A percentile compares a stretch with the other conserved stretches of the same genome.
These are phyloP conservation scores for Hypoxylon sp. DNA, from an alignment of 2,329 filamentous ascomycete species.

Conservation along the genomic window DNA sequence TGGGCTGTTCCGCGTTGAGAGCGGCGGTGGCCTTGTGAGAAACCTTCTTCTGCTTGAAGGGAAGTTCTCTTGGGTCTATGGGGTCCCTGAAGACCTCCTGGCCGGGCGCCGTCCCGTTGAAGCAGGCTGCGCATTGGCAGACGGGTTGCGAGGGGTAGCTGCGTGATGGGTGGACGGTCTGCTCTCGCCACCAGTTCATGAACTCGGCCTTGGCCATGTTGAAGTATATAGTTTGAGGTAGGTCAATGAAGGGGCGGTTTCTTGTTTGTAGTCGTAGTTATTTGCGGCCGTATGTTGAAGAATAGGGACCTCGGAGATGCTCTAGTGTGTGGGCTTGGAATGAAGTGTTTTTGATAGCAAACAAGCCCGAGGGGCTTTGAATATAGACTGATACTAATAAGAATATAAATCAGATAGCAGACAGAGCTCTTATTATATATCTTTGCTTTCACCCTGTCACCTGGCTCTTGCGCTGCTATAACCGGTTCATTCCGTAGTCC, in stretches of 20 bases:
- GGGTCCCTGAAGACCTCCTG: constrained; percentile 37
- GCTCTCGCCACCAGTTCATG: constrained; percentile 45
- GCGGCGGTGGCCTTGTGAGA: constrained; percentile 1
- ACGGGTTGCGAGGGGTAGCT: constrained; percentile 36
- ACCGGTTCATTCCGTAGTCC: constrained; percentile 33
- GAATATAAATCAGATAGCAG: neutral
- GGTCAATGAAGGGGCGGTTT: neutral
- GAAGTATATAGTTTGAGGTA: constrained; percentile 3
- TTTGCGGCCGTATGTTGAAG: neutral
- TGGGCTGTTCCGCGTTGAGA: constrained; percentile 18
- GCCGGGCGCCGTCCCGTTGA: constrained; percentile 41
- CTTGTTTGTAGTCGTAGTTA: constrained; percentile 5
- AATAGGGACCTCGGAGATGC: neutral
- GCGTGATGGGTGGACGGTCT: constrained; percentile 40
- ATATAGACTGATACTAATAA: neutral
- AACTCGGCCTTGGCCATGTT: constrained; percentile 41
- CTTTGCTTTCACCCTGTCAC: constrained; percentile 7
- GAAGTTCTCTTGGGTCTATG: constrained; percentile 32
- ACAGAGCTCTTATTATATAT: constrained; percentile 18
- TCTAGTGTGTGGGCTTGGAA: neutral
- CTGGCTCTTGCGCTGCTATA: constrained; percentile 19
- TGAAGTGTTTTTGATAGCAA: neutral
- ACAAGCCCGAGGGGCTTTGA: neutral
- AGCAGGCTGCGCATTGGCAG: constrained; percentile 47
- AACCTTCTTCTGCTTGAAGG: constrained; percentile 15